Conservation (phyloP, 1,284 basidiomycete genomes). For the Cutaneotrichosporon cavernicola region DNA sequence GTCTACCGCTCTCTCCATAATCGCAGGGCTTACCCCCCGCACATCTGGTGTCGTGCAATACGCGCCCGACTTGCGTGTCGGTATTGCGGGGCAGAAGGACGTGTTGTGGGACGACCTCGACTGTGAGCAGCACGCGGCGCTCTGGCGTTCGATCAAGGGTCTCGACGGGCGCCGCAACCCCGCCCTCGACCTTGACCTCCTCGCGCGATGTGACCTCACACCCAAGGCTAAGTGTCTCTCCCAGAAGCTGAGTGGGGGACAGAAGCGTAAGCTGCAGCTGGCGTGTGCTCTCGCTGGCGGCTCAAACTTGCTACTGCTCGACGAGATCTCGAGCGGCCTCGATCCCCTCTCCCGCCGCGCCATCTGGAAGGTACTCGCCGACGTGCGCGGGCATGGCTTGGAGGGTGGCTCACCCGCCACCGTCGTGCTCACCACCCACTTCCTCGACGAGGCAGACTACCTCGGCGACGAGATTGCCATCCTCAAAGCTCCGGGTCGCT, state of each 20-base stretch:
- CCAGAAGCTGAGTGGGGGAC: conserved; percentile 68
- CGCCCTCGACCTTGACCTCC: conserved; percentile 59
- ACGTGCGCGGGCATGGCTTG: conserved; percentile 57
- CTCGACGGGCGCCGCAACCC: conserved; percentile 43
- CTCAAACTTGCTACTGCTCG: conserved; percentile 65
- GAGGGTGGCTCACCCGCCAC: conserved; percentile 56
- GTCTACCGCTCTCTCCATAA: conserved; percentile 67
- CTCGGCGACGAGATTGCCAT: conserved; percentile 73
- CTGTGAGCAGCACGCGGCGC: conserved; percentile 67
- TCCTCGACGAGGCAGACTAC: conserved; percentile 76
- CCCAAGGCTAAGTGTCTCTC: conserved; percentile 67
- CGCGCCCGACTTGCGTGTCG: conserved; percentile 56
- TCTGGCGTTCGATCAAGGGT: conserved; percentile 72
- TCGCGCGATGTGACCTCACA: conserved; percentile 68
- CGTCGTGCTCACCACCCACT: conserved; percentile 68
- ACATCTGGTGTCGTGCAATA: conserved; percentile 65
- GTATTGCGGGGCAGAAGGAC: conserved; percentile 78
- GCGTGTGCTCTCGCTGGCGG: conserved; percentile 72
- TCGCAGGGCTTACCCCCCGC: conserved; percentile 63
- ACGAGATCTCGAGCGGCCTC: conserved; percentile 71
- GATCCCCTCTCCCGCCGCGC: conserved; percentile 74
- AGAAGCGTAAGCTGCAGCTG: conserved; percentile 76
- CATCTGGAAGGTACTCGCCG: conserved; percentile 69
- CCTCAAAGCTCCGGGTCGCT: conserved; percentile 69
- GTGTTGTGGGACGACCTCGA: conserved; percentile 74